These are phyloP conservation scores for Mortierella antarctica DNA, from an alignment of 192 early-diverging fungal genomes.

Conservation along the genomic window DNA sequence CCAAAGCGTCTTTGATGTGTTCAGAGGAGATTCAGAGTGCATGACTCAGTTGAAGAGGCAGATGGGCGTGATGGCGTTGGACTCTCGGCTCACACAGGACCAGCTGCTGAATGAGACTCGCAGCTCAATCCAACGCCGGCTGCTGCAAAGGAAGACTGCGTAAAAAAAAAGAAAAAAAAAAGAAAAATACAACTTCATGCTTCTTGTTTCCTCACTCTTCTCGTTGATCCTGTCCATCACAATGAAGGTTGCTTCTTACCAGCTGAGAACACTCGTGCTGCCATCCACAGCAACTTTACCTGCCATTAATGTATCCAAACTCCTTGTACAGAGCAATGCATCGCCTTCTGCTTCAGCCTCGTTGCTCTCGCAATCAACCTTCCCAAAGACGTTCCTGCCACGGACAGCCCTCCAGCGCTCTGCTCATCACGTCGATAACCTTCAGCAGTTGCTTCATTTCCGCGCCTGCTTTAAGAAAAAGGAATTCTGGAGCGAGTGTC, in stretches of 20 bases:
- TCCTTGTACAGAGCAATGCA: background rate
- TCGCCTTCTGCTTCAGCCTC: background rate
- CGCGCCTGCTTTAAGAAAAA: constrained; percentile 46
- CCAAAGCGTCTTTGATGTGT: constrained; percentile 52
- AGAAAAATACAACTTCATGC: background rate
- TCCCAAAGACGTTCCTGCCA: constrained; percentile 24
- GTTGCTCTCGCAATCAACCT: background rate
- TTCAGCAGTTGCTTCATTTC: constrained; percentile 32
- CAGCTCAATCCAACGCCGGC: constrained; percentile 20
- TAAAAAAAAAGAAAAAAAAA: background rate
- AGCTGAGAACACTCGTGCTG: constrained; percentile 6
- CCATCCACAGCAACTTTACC: constrained; percentile 20
- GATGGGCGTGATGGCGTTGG: constrained; percentile 56
- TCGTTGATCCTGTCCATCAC: too few relatives aligned
- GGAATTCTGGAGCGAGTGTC: constrained; percentile 56
- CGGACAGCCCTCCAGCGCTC: constrained; percentile 17
- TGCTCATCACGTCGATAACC: constrained; percentile 14
- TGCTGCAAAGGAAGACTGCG: constrained; percentile 25
- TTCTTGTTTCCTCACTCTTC: constrained; percentile 1
- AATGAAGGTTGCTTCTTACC: background rate
- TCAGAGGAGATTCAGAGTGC: constrained; percentile 37
- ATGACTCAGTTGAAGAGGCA: constrained; percentile 50
- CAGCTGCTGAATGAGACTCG: constrained; percentile 42
- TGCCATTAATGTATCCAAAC: background rate
- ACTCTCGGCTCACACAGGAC: constrained; percentile 40